A percentile compares a stretch with the other conserved stretches of the same genome.
Conservation (phyloP, 192 early-diverging fungal genomes). For the Nowakowskiella sp. region DNA sequence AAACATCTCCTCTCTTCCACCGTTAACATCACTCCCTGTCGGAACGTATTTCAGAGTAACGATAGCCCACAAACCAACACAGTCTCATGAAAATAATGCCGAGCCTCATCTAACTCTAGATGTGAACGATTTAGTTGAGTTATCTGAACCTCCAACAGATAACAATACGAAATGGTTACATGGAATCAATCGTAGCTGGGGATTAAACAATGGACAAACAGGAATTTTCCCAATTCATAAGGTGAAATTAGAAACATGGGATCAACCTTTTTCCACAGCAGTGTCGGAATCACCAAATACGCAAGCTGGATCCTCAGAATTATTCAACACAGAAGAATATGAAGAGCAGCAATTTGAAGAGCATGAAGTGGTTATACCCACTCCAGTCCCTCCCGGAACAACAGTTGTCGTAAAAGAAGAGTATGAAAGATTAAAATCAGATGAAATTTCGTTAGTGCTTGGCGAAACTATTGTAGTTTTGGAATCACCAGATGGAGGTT, state of each 20-base stretch:
- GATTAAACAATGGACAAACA: slow-evolving; percentile 31
- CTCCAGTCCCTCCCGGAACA: slow-evolving; percentile 32
- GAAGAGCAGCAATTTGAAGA: too few species aligned
- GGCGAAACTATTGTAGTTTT: slow-evolving; percentile 38
- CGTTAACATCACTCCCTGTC: too few species aligned
- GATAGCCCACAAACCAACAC: too few species aligned
- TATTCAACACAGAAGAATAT: slow-evolving; percentile 8
- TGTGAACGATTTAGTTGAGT: slow-evolving; percentile 36
- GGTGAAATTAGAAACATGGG: slow-evolving; percentile 37
- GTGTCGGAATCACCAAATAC: neutral
- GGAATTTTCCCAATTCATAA: slow-evolving; percentile 39
- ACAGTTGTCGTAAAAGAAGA: slow-evolving; percentile 24
- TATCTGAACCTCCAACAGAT: slow-evolving; percentile 20
- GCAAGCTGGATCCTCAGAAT: neutral
- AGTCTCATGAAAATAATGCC: too few species aligned
- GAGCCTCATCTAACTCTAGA: too few species aligned
- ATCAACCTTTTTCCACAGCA: slow-evolving; percentile 2
- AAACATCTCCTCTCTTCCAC: too few species aligned
- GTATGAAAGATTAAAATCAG: slow-evolving; percentile 36
- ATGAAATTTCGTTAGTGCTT: slow-evolving; percentile 37
- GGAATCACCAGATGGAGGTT: slow-evolving; percentile 46
- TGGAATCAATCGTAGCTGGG: slow-evolving; percentile 37
- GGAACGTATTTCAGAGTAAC: too few species aligned
- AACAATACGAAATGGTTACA: slow-evolving; percentile 35
- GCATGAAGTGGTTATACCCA: slow-evolving; percentile 10